Evolutionary conservation across 495 filamentous ascomycete species (phyloP).

Genomic region (Lentithecium fluviatile): DNA sequence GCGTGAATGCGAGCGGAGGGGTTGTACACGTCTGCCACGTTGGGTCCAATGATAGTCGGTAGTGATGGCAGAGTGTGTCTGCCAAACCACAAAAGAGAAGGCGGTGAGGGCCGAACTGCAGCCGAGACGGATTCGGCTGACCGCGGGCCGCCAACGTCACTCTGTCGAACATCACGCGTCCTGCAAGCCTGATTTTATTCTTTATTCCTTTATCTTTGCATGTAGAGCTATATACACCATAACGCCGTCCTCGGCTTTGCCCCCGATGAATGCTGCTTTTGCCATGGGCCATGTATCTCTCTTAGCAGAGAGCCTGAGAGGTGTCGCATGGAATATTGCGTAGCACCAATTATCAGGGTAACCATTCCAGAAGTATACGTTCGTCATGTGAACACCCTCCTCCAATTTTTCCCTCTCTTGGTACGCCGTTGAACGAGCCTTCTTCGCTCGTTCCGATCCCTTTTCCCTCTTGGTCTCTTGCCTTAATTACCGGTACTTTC

Average conservation of each 20-base stretch:
- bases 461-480: neutral
- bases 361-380: too few species aligned
- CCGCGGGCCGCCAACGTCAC: conserved; percentile 15
- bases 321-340: too few species aligned
- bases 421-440: too few species aligned
- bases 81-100: conserved; percentile 17
- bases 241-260: too few species aligned
- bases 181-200: neutral
- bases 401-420: neutral
- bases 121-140: conserved; percentile 13
- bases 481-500: neutral
- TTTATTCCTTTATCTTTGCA: too few species aligned
- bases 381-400: too few species aligned
- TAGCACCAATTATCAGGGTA: too few species aligned
- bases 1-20: conserved; percentile 9
- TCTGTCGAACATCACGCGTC: neutral
- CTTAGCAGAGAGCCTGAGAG: too few species aligned
- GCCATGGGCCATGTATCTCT: too few species aligned
- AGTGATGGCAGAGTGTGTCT: conserved; percentile 17
- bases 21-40: conserved; percentile 22
- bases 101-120: conserved; percentile 9
- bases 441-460: neutral
- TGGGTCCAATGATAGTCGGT: conserved; percentile 22
- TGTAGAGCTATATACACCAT: too few species aligned
- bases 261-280: too few species aligned